phyloP scores from a whole-genome alignment of 108 stramenopile species.

The Fragilaria crotonensis region DNA sequence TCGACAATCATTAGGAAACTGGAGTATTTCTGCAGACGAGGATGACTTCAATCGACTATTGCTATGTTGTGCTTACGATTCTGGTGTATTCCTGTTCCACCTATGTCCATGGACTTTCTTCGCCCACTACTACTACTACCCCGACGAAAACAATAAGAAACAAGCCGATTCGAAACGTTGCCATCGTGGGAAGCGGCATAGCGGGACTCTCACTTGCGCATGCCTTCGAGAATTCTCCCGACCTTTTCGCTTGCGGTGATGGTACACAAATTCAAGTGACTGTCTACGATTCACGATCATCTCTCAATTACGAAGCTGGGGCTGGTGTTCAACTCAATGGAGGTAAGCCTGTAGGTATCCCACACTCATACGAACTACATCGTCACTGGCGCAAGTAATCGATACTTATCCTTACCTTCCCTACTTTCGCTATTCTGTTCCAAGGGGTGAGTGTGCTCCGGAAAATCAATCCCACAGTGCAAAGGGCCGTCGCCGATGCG shows the following conservation, averaged over 20 bases:
- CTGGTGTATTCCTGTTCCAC: too few species aligned
- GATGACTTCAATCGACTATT: too few species aligned
- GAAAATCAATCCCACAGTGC: constrained; percentile 45
- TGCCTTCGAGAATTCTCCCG: constrained; percentile 27
- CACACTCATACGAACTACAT: background rate
- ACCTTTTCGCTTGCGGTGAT: background rate
- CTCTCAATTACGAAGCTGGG: constrained; percentile 32
- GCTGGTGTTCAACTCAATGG: constrained; percentile 74
- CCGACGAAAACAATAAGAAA: too few species aligned
- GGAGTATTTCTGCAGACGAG: too few species aligned
- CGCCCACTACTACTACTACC: too few species aligned
- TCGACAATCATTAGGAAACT: too few species aligned
- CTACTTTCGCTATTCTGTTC: background rate
- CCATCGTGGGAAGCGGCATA: constrained; percentile 53
- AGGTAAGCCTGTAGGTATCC: constrained; percentile 15
- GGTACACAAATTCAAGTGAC: constrained; percentile 27
- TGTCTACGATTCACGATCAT: constrained; percentile 51
- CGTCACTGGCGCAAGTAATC: background rate
- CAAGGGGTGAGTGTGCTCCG: constrained; percentile 44
- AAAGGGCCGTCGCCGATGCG: constrained; percentile 41
- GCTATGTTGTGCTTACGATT: too few species aligned
- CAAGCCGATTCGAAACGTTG: constrained; percentile 20
- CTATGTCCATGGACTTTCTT: too few species aligned
- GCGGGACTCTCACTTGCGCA: constrained; percentile 66
- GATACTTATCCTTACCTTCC: background rate